Conservation (phyloP, 108 stramenopile species). For the Epithemia pelagica region DNA sequence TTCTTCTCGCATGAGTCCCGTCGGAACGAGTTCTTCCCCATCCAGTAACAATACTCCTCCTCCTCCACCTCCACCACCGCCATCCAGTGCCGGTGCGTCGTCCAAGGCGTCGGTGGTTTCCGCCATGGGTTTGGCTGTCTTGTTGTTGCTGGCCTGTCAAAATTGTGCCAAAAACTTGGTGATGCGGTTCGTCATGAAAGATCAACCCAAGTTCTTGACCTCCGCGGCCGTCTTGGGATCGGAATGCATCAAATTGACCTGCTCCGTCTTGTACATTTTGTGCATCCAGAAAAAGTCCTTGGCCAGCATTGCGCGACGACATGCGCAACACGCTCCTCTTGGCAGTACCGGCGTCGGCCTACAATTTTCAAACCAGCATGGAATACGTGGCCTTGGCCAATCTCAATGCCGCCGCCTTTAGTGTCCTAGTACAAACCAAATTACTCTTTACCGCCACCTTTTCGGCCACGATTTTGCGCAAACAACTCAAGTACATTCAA, state of each 20-base stretch:
- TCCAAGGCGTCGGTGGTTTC: neutral
- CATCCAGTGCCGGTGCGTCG: no score
- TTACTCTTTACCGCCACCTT: slow-evolving; percentile 83
- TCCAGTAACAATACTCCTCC: neutral
- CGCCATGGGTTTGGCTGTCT: slow-evolving; percentile 19
- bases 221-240: slow-evolving; percentile 70
- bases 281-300: slow-evolving; percentile 29
- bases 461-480: slow-evolving; percentile 77
- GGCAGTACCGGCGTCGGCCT: slow-evolving; percentile 86
- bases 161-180: slow-evolving; percentile 77
- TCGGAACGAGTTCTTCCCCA: neutral
- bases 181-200: slow-evolving; percentile 76
- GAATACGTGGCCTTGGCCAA: slow-evolving; percentile 92
- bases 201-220: slow-evolving; percentile 62
- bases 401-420: slow-evolving; percentile 88
- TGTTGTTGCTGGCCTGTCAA: slow-evolving; percentile 72
- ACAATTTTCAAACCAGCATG: slow-evolving; percentile 92
- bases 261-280: slow-evolving; percentile 53
- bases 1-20: neutral
- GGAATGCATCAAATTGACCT: slow-evolving; percentile 53
- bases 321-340: slow-evolving; percentile 67
- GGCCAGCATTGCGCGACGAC: slow-evolving; percentile 55
- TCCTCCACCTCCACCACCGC: no score
- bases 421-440: slow-evolving; percentile 91
- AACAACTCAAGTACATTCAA: slow-evolving; percentile 63